A percentile compares a stretch with the other conserved stretches of the same genome.
Evolutionary conservation across 2,329 filamentous ascomycete genomes (phyloP).

Genomic region (Aspergillus eucalypticola): DNA sequence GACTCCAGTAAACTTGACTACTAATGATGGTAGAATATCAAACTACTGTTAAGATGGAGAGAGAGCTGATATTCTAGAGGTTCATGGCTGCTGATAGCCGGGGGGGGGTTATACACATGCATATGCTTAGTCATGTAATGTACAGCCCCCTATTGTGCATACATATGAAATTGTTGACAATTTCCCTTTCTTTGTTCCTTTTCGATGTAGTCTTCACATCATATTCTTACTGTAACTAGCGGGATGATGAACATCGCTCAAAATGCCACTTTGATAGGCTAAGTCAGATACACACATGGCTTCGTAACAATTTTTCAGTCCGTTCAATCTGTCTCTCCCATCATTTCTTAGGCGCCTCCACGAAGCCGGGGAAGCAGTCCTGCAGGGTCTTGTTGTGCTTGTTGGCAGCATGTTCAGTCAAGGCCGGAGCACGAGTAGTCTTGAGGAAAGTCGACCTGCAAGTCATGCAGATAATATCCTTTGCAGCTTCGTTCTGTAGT

Average conservation of each 20-base stretch:
- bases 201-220: background rate
- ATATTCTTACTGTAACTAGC: background rate
- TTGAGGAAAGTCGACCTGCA: constrained; percentile 80
- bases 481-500: constrained; percentile 68
- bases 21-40: background rate
- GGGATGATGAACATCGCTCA: background rate
- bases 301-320: background rate
- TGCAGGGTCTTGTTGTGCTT: constrained; percentile 73
- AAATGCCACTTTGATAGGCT: background rate
- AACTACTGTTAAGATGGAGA: background rate
- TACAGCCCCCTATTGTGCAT: background rate
- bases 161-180: background rate
- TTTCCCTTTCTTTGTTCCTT: background rate
- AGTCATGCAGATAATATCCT: constrained; percentile 72
- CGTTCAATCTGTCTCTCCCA: background rate
- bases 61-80: too few relatives aligned
- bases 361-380: constrained; percentile 65
- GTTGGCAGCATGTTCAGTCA: constrained; percentile 71
- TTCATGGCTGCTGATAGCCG: too few relatives aligned
- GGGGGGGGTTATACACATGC: background rate
- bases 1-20: background rate
- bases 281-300: background rate
- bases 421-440: constrained; percentile 71
- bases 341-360: constrained; percentile 16
- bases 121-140: background rate